Conservation (phyloP, 2,329 filamentous ascomycete species). For the Stachybotrys chlorohalonatus region DNA sequence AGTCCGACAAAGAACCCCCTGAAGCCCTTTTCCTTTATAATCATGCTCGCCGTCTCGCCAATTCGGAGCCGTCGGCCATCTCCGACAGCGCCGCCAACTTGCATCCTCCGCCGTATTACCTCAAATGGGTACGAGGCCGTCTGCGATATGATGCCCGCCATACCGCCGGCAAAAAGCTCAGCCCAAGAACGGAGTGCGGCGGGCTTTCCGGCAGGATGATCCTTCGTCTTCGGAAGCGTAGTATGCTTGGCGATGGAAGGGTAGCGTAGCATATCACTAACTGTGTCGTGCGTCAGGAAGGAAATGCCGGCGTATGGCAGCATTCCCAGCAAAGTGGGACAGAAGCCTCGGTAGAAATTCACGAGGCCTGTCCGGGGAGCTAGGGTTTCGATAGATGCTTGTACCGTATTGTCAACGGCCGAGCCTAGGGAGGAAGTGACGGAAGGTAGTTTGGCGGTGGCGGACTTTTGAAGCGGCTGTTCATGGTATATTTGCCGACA, state of each 20-base stretch:
- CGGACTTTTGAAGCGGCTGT: constrained; percentile 34
- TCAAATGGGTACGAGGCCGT: constrained; percentile 91
- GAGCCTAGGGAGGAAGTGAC: constrained; percentile 20
- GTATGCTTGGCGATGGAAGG: constrained; percentile 62
- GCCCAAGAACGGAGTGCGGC: constrained; percentile 76
- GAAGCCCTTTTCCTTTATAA: constrained; percentile 66
- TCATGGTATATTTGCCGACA: constrained; percentile 84
- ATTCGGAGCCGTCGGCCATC: constrained; percentile 76
- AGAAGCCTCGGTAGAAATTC: constrained; percentile 95
- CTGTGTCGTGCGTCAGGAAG: constrained; percentile 89
- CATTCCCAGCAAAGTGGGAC: constrained; percentile 87
- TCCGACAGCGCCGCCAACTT: constrained; percentile 88
- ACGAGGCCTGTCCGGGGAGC: constrained; percentile 58
- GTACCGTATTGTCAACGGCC: constrained; percentile 29
- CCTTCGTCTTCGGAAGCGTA: constrained; percentile 55
- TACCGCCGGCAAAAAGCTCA: constrained; percentile 72
- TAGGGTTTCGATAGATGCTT: constrained; percentile 30
- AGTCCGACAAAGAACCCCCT: constrained; percentile 87
- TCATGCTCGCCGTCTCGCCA: constrained; percentile 65
- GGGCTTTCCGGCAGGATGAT: constrained; percentile 48
- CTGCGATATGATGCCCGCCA: constrained; percentile 83
- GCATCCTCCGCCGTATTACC: constrained; percentile 87
- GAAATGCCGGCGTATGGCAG: constrained; percentile 92
- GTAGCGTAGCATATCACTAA: constrained; percentile 72
- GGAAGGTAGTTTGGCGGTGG: constrained; percentile 17